Base-by-base conservation (phyloP, 2,329 filamentous ascomycete genomes). In the Colletotrichum melonis region DNA sequence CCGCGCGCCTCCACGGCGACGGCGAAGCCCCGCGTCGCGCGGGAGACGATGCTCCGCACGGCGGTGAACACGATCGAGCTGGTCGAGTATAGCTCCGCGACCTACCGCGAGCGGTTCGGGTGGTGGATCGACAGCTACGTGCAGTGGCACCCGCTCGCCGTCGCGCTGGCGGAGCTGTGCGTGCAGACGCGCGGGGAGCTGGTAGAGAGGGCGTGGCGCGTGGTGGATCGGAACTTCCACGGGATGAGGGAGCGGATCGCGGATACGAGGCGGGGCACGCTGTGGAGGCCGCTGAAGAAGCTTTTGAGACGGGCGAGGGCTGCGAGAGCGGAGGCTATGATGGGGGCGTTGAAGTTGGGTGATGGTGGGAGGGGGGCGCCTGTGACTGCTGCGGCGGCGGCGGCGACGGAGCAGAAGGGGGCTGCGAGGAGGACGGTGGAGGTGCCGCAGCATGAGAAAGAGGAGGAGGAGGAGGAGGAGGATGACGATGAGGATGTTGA, bases 271-370 rank as follows among this genome's bases (percentile, higher is more conserved):
- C 82, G 82, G 30, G 88, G 88, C 1, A 84, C 85, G 66, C 82
- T 90, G 8, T 90, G 88, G 88, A 81, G 84, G 52, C 88, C 88
- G 1, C 85, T 90, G 32, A 85, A 85, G 76, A 89, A 88, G 77
- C 79, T 90, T 4, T 81, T 88, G 73, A 85, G 84, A 73, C 87
- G 86, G 77, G 88, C 88, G 0, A 84, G 80, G 76, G 81, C 81
- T 4, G 85, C 82, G 8, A 79, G 84, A 54, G 76, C 78, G 4
- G 79, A 80, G 65, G 79, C 80, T 5, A 70, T 80, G 54, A 69
- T 81, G 76, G 77, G 75, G 7, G 75, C 73, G 26, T 59, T 82
- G 68, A 73, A 71, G 24, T 69, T 82, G 30, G 35, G 35, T 9
- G 55, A 42, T 42, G 14, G 38, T 1, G 19, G 42, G 2, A 22